Base-by-base conservation (phyloP, 768 basidiomycete genomes). In the Lactifluus echinatus region DNA sequence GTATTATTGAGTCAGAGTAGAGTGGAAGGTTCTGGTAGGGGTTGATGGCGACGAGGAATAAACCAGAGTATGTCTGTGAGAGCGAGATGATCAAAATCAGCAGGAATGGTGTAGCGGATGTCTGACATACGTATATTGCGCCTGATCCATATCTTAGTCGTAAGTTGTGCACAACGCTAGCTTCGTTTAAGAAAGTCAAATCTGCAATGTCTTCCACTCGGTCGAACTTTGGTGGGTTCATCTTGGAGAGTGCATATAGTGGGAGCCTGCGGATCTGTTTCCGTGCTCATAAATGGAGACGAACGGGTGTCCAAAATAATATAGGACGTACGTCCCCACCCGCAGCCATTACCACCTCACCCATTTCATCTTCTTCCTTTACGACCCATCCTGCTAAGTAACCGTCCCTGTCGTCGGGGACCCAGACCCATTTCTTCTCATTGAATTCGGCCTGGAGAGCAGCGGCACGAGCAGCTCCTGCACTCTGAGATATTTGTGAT, bases 181-280 rank as follows among this genome's bases (percentile, higher is more conserved):
- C 94, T 77, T 99, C 96, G 69, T 98, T 98, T 57, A 98, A 76
- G 74, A 93, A 96, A 0, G 96, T 97, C 60, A 99, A 78, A 73
- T 98, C 94, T 40, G 96, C 96, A 62, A 98, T 98, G 70, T 99
- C 96, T 63, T 93, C 92, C 4, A 94, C 94, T 31, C 92, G 82
- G 74, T 98, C 94, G 70, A 98, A 99, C 72, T 97, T 96, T 44
- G 94, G 94, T 24, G 94, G 94, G 67, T 97, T 97, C 93, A 95
- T 95, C 76, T 94, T 94, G 66, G 86, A 89, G 39, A 96, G 72
- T 21, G 84, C 81, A 62, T 91, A 87, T 61, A 93, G 78, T 15
- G 88, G 85, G 4, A 95, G 80, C 34, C 68, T 78, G 34, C 84
- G 78, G 56, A 84, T 77, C 84, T 87, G 56, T 21, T 49, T 40